Evolutionary conservation across 768 basidiomycete species (phyloP), one percentile per base, ranked within the genome.

Genomic region (Kwoniella shandongensis): DNA sequence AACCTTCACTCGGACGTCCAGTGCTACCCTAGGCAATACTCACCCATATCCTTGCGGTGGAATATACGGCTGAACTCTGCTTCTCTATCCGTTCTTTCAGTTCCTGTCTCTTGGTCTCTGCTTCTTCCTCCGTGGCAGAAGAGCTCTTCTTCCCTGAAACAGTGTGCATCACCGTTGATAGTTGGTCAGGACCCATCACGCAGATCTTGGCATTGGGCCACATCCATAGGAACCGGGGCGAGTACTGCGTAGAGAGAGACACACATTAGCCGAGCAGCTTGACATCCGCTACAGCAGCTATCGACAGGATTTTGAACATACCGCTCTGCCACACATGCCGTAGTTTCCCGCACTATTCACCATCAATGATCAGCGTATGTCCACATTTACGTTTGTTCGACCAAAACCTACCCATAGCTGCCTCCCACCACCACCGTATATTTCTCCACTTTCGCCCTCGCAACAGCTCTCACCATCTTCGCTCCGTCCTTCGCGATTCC

Each of bases 131-230:
- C 5, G 41, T 38, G 4, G 41, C 27, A 27, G 44, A 35, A 25
- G 35, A n/a, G 50, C 27, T 13, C 76, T 81, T 32, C 77, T 90
- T 85, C 84, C 88, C 11, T 50, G 90, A 91, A 15, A 96, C 91
- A 0, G 84, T 83, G 13, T 86, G 80, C 93, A 97, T 97, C 38
- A 97, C 92, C 68, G 89, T 87, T 10, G 89, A 90, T 23, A 97
- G 82, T 72, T 96, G 93, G 8, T 85, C 88, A 1, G 89, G 89
- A 32, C 93, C 92, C 92, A 97, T 97, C 35, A 97, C 93, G 15
- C 88, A 88, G 1, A 94, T 86, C 76, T 88, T 92, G 32, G 92
- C 89, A 63, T 92, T 92, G 86, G 92, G 92, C 93, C 93, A 97
- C 90, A 92, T 93, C 89, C 90, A 97, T 49, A 97, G 77, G 82